Base-by-base conservation (phyloP, 768 basidiomycete species). In the Suillus placidus region DNA sequence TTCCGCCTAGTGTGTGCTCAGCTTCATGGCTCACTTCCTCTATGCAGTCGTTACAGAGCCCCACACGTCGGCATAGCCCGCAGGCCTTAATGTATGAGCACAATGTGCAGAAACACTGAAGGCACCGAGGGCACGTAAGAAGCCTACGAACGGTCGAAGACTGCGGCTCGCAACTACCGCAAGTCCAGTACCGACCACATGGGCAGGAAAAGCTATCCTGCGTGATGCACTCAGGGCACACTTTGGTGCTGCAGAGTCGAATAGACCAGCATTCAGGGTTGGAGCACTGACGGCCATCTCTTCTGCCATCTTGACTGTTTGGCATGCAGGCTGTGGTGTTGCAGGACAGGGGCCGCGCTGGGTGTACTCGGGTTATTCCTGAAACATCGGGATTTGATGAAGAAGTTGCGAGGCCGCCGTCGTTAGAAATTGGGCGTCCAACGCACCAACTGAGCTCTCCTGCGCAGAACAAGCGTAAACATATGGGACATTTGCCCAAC, bases 31-130 rank as follows among this genome's bases (percentile, higher is more conserved):
- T 23, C 35, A 9, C 47, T 54, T 61, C 61, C 56, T 61, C 61
- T 9, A 56, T 57, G 63, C 64, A 64, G 32, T 64, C 60, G 7
- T 34, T 32, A 64, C 64, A 64, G 42, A 63, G 30, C 8, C 40
- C 61, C 55, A 16, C 60, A 23, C 26, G 6, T 30, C 16, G 34
- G 26, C 64, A 64, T 16, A 30, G 2, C 30, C 0, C 2, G 62
- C 64, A 64, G 14, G 26, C 13, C 1, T 4, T 8, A 9, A 64
- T 64, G 32, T 43, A 57, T 7, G 30, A 40, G 32, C 64, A 64
- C 8, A 1, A n/a, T 12, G 13, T 2, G 64, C 64, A 64, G 26
- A 32, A 64, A 34, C 6, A 20, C 9, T 10, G 20, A 16, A 23
- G 34, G n/a, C 64, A 64, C 20, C 42, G 20, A 34, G 64, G 40